These are phyloP conservation scores for Phytophthora chlamydospora DNA, from an alignment of 352 stramenopile species.

Conservation along the genomic window DNA sequence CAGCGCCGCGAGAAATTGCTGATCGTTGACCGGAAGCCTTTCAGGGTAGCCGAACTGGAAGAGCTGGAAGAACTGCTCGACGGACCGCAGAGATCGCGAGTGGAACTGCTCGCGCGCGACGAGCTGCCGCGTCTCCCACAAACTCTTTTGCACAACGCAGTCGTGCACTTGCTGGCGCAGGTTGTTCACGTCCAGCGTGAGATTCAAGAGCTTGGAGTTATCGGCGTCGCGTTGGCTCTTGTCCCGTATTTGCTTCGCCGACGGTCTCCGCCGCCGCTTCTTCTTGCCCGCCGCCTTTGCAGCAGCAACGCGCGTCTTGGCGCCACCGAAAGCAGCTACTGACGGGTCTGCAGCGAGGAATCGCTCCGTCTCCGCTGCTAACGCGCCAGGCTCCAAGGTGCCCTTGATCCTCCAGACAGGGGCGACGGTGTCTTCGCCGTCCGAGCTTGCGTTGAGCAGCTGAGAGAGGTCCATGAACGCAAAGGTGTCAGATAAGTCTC, in stretches of 20 bases:
- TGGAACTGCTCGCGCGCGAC: slow-evolving; percentile 27
- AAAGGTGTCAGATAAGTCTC: too few relatives aligned
- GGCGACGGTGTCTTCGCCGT: too few relatives aligned
- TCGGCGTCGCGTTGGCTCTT: slow-evolving; percentile 23
- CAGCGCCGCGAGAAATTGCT: slow-evolving; percentile 25
- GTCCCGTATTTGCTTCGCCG: neutral
- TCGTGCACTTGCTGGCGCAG: slow-evolving; percentile 27
- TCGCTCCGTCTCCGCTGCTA: neutral
- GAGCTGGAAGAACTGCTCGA: slow-evolving; percentile 34
- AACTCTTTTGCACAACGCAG: slow-evolving; percentile 11
- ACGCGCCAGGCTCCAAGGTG: too few relatives aligned
- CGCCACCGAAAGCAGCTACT: neutral
- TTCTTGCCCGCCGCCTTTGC: neutral
- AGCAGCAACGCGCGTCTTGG: neutral
- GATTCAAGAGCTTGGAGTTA: slow-evolving; percentile 24
- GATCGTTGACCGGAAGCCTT: slow-evolving; percentile 3
- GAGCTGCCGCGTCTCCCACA: slow-evolving; percentile 19
- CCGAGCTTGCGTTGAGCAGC: neutral
- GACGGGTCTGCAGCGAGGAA: neutral
- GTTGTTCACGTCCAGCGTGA: slow-evolving; percentile 34
- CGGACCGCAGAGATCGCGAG: slow-evolving; percentile 11
- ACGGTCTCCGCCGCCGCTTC: neutral
- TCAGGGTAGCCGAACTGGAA: slow-evolving; percentile 24
- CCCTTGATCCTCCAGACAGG: too few relatives aligned
- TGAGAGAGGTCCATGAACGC: neutral